Evolutionary conservation across 2,329 filamentous ascomycete species (phyloP).

Genomic region (Colletotrichum shisoi): DNA sequence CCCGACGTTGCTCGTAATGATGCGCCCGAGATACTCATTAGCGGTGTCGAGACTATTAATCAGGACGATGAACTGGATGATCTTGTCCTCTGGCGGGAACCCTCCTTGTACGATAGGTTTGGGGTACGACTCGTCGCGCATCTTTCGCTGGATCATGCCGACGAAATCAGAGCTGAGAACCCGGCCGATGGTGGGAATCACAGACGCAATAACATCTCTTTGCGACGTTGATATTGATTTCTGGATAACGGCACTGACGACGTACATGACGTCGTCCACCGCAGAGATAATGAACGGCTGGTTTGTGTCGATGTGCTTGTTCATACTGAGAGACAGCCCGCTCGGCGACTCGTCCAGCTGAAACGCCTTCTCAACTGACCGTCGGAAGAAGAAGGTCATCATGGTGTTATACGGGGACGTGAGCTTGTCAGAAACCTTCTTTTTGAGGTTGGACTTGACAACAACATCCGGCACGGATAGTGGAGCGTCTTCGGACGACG

Average conservation of each 20-base stretch:
- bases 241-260: slow-evolving; percentile 90
- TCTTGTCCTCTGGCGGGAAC: slow-evolving; percentile 84
- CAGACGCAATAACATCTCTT: slow-evolving; percentile 75
- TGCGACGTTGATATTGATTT: slow-evolving; percentile 88
- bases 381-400: slow-evolving; percentile 95
- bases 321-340: slow-evolving; percentile 79
- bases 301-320: slow-evolving; percentile 75
- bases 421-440: slow-evolving; percentile 79
- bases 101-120: slow-evolving; percentile 79
- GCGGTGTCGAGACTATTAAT: slow-evolving; percentile 96
- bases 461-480: slow-evolving; percentile 77
- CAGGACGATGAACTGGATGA: slow-evolving; percentile 87
- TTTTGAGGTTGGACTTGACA: slow-evolving; percentile 77
- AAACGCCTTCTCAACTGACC: slow-evolving; percentile 96
- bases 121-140: slow-evolving; percentile 95
- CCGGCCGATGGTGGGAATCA: slow-evolving; percentile 79
- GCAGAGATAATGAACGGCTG: slow-evolving; percentile 92
- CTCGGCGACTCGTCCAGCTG: slow-evolving; percentile 89
- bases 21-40: slow-evolving; percentile 88
- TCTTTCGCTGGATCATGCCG: slow-evolving; percentile 95
- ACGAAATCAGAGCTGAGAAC: slow-evolving; percentile 90
- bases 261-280: slow-evolving; percentile 99
- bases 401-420: slow-evolving; percentile 85
- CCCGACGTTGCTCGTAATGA: slow-evolving; percentile 74
- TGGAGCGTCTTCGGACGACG: slow-evolving; percentile 60